These are phyloP conservation scores for Pholiota microspora DNA, from an alignment of 768 basidiomycete genomes.

Conservation along the genomic window DNA sequence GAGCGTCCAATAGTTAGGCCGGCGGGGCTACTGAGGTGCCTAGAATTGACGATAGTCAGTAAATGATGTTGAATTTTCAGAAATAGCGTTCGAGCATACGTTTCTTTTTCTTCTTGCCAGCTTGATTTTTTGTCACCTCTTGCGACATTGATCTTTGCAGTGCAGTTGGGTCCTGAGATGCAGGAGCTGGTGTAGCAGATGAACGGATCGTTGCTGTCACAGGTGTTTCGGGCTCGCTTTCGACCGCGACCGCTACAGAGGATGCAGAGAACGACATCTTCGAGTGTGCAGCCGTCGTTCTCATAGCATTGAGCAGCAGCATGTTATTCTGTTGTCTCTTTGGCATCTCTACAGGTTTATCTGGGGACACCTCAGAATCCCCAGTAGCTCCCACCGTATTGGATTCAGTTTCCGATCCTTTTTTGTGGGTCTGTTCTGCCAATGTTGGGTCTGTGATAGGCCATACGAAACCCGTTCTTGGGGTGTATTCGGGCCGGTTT, in stretches of 20 bases:
- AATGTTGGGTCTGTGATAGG: constrained; percentile 65
- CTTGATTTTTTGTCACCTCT: constrained; percentile 46
- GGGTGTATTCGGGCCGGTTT: constrained; percentile 80
- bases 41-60: constrained; percentile 11
- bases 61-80: neutral
- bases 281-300: constrained; percentile 71
- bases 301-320: constrained; percentile 77
- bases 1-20: constrained; percentile 17
- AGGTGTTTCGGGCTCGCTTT: constrained; percentile 31
- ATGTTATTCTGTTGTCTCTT: constrained; percentile 67
- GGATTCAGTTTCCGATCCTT: constrained; percentile 23
- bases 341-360: constrained; percentile 26
- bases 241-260: constrained; percentile 28
- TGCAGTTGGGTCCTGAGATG: constrained; percentile 23
- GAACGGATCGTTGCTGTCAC: constrained; percentile 31
- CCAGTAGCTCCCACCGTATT: constrained; percentile 13
- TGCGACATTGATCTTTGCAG: constrained; percentile 38
- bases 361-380: constrained; percentile 18
- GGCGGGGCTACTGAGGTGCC: constrained; percentile 37
- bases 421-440: constrained; percentile 23
- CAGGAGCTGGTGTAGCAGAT: constrained; percentile 41
- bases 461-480: constrained; percentile 83
- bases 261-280: constrained; percentile 45
- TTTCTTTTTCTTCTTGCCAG: constrained; percentile 75
- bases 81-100: constrained; percentile 43